These are phyloP conservation scores for Emergomyces africanus DNA, from an alignment of 2,329 filamentous ascomycete species.

Conservation along the genomic window DNA sequence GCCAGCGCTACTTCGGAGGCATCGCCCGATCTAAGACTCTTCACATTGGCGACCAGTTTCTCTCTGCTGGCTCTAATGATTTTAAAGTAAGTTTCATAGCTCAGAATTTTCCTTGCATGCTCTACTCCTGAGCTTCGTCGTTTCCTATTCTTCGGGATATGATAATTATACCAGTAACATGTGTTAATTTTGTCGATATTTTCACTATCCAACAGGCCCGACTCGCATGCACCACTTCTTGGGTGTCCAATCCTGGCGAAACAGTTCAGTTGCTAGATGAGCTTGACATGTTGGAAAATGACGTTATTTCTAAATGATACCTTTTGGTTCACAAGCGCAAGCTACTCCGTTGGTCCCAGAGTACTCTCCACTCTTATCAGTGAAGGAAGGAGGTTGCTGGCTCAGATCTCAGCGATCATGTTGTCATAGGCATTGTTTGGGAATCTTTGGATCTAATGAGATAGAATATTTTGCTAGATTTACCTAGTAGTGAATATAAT, in stretches of 20 bases:
- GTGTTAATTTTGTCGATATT: neutral
- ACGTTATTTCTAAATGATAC: neutral
- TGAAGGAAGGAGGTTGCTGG: neutral
- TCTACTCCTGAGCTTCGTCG: conserved; percentile 2
- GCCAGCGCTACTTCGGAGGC: conserved; percentile 76
- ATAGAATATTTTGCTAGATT: neutral
- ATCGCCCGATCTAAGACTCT: conserved; percentile 68
- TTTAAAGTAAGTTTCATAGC: conserved; percentile 56
- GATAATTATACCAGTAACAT: neutral
- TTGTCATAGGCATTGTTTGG: neutral
- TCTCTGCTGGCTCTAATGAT: conserved; percentile 90
- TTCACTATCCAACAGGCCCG: conserved; percentile 44
- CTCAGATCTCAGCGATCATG: neutral
- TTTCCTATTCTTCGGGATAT: neutral
- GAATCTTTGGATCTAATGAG: neutral
- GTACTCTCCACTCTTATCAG: neutral
- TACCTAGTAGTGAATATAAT: neutral
- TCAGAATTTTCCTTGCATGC: neutral
- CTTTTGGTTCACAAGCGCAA: neutral
- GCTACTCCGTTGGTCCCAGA: neutral
- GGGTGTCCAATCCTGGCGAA: conserved; percentile 88
- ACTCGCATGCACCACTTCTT: conserved; percentile 84
- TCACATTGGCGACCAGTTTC: conserved; percentile 91
- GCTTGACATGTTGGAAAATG: conserved; percentile 42
- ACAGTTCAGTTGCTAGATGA: conserved; percentile 85